phyloP scores from a whole-genome alignment of 352 stramenopile species.

The Plasmopara halstedii region DNA sequence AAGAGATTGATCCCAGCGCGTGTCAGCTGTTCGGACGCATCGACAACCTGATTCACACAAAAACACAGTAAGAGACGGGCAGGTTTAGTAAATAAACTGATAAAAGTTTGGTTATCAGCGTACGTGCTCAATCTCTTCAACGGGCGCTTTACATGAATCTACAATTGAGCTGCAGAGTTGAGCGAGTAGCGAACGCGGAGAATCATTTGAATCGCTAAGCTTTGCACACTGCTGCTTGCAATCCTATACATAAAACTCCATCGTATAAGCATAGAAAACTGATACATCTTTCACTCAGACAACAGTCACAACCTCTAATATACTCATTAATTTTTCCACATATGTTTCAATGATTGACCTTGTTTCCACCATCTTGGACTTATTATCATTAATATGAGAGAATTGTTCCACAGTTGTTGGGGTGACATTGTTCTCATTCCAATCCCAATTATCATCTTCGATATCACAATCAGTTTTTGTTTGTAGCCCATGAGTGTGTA shows the following conservation, averaged over 20 bases:
- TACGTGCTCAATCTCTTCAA: conserved; percentile 44
- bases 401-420: conserved; percentile 4
- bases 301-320: conserved; percentile 39
- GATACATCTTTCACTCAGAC: neutral
- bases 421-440: conserved; percentile 33
- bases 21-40: conserved; percentile 71
- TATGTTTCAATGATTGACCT: conserved; percentile 33
- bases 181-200: conserved; percentile 29
- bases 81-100: neutral
- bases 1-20: conserved; percentile 70
- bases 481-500: conserved; percentile 6
- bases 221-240: conserved; percentile 51
- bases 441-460: conserved; percentile 61
- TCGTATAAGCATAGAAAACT: conserved; percentile 2
- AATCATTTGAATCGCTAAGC: conserved; percentile 15
- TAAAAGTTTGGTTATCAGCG: neutral
- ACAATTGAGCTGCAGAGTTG: conserved; percentile 41
- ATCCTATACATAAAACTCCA: conserved; percentile 30
- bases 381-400: conserved; percentile 7
- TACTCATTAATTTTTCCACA: conserved; percentile 30
- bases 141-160: conserved; percentile 15
- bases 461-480: conserved; percentile 11
- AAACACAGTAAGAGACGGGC: too few species aligned
- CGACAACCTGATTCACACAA: conserved; percentile 37
- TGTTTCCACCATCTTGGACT: conserved; percentile 21